phyloP scores from a whole-genome alignment of 2,329 filamentous ascomycete genomes.

The Diplodia sapinea region DNA sequence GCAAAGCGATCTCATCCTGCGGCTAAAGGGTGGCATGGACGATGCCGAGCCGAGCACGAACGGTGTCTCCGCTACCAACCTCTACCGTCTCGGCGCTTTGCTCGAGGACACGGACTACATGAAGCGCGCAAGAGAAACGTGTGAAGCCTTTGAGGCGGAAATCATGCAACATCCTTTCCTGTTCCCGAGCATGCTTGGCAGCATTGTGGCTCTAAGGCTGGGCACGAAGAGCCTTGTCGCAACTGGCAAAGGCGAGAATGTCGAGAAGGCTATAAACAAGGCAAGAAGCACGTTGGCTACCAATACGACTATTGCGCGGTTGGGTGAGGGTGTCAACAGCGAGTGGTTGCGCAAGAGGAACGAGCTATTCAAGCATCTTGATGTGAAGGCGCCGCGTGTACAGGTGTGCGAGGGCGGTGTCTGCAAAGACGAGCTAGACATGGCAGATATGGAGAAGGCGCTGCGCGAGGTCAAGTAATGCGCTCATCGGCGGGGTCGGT shows the following conservation, averaged over 20 bases:
- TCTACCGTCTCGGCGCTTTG: conserved; percentile 78
- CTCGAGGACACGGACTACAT: conserved; percentile 70
- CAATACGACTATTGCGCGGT: conserved; percentile 31
- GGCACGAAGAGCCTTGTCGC: conserved; percentile 68
- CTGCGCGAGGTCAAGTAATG: conserved; percentile 31
- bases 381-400: conserved; percentile 45
- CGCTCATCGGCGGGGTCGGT: background rate
- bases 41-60: conserved; percentile 89
- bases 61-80: conserved; percentile 81
- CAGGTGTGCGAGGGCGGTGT: conserved; percentile 48
- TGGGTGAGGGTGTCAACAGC: conserved; percentile 41
- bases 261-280: conserved; percentile 50
- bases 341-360: conserved; percentile 61
- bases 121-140: conserved; percentile 71
- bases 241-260: conserved; percentile 51
- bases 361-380: conserved; percentile 51
- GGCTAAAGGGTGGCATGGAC: conserved; percentile 95
- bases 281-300: conserved; percentile 49
- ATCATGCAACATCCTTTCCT: conserved; percentile 92
- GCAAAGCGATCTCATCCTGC: conserved; percentile 75
- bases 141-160: conserved; percentile 87
- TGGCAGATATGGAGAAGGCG: conserved; percentile 39
- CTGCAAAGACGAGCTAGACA: conserved; percentile 52
- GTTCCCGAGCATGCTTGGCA: conserved; percentile 79
- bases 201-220: conserved; percentile 75